Evolutionary conservation across 2,329 filamentous ascomycete genomes (phyloP).

Genomic region (Thyridium curvatum): DNA sequence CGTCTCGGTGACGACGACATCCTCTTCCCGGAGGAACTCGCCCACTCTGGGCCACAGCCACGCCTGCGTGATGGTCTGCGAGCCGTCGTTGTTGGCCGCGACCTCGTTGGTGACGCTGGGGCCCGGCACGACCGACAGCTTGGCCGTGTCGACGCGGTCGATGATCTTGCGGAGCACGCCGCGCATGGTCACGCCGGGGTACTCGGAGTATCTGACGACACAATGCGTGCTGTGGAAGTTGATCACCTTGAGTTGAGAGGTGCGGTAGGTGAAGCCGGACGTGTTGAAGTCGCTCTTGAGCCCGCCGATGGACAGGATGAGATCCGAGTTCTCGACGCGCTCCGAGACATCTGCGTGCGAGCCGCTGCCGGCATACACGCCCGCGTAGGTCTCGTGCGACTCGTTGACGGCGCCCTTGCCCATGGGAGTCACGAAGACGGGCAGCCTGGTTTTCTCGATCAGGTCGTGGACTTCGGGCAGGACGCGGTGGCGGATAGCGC

Average conservation of each 20-base stretch:
- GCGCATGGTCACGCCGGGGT: conserved; percentile 71
- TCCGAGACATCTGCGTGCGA: conserved; percentile 59
- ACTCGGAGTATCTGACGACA: conserved; percentile 71
- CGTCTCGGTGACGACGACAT: conserved; percentile 81
- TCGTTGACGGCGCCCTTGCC: conserved; percentile 82
- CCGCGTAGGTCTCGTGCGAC: conserved; percentile 66
- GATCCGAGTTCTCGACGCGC: conserved; percentile 61
- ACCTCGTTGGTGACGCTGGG: conserved; percentile 49
- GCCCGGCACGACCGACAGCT: conserved; percentile 49
- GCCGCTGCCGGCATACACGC: conserved; percentile 78
- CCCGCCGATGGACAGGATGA: conserved; percentile 61
- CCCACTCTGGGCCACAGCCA: conserved; percentile 14
- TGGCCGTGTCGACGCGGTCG: conserved; percentile 47
- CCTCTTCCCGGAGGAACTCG: conserved; percentile 38
- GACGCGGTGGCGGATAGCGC: conserved; percentile 70
- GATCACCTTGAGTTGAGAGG: conserved; percentile 70
- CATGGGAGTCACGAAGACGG: conserved; percentile 86
- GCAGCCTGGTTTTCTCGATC: conserved; percentile 66
- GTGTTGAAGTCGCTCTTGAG: conserved; percentile 74
- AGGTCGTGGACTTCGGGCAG: conserved; percentile 67
- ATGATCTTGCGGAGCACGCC: conserved; percentile 70
- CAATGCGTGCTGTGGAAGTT: conserved; percentile 73
- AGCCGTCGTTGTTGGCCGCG: conserved; percentile 29
- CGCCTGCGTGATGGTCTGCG: conserved; percentile 15
- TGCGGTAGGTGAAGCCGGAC: conserved; percentile 73